Percentiles rank a stretch among this genome's conserved stretches.
phyloP scores from a whole-genome alignment of 1,284 basidiomycete genomes.

The Tremellales sp. region DNA sequence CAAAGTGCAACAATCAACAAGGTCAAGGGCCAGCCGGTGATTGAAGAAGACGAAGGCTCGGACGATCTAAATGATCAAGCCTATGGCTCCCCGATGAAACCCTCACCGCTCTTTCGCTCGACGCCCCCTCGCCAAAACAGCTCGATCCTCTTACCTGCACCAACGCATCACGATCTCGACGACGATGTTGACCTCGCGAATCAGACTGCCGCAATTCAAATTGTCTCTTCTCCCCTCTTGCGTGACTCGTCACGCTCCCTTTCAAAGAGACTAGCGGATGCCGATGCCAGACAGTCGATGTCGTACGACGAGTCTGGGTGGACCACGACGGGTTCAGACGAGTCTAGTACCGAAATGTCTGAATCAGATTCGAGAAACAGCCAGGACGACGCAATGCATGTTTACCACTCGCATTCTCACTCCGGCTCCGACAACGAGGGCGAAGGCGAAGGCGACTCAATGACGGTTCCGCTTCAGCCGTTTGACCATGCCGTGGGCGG shows the following conservation, averaged over 20 bases:
- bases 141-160: neutral
- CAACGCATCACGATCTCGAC: neutral
- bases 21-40: neutral
- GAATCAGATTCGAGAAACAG: no score
- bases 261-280: no score
- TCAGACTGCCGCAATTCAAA: constrained; percentile 7
- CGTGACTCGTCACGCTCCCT: constrained; percentile 4
- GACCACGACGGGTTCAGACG: constrained; percentile 16
- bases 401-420: no score
- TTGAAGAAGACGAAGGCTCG: constrained; percentile 7
- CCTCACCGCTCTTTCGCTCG: no score
- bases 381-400: no score
- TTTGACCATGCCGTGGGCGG: constrained; percentile 98
- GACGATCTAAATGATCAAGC: no score
- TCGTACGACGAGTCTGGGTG: constrained; percentile 12
- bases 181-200: constrained; percentile 1
- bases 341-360: constrained; percentile 1
- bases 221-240: constrained; percentile 10
- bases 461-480: constrained; percentile 91
- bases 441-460: constrained; percentile 50
- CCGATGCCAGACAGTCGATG: neutral
- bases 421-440: constrained; percentile 14
- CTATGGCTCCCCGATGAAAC: neutral
- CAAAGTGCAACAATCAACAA: neutral
- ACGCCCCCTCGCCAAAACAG: neutral